Base-by-base conservation (phyloP, 2,329 filamentous ascomycete genomes). In the Aspergillus tamarii region DNA sequence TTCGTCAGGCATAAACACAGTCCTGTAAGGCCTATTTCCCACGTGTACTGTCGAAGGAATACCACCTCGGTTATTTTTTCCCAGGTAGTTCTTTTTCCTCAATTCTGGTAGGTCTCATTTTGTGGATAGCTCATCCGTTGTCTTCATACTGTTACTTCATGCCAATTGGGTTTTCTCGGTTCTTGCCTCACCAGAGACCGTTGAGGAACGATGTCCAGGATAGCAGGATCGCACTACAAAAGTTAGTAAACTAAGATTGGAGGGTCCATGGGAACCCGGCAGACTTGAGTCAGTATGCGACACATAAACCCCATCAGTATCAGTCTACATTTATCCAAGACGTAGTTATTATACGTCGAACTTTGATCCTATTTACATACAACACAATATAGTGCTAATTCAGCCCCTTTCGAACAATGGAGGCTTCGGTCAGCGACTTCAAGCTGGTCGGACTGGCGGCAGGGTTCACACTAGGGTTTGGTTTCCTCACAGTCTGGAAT, bases 401-500 rank as follows among this genome's bases (percentile, higher is more conserved):
- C 50, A 6, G 16, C 9, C 14, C 28, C 45, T 26, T 6, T 16
- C 23, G 4, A 19, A 53, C 34, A 11, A 53, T 53, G 50, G 28
- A 10, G 4, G 4, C 50, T 16, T 53, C 50, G 34, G 50, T 32
- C 10, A 34, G 9, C 50, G 50, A 53, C 30, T 53, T 53, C 28
- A 53, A 53, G 28, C 50, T 53, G 3, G 50, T 53, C 19, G 50
- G 50, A 5, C 50, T 53, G 50, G 50, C 50, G 8, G 50, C 50
- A 3, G 50, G 50, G 1, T 53, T 53, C n/a, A 32, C 50, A 30
- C 30, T 53, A 8, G 50, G 50, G 11, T 53, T 53, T 5, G 50
- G 50, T 12, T 53, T 53, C 19, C 50, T 53, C 6, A 53, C 50
- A 12, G 50, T 53, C 50, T 53, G 50, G 50, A 53, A 53, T 32